Evolutionary conservation across 495 filamentous ascomycete species (phyloP), one percentile per base, ranked within the genome.

Genomic region (Mycothermus thermophilus): DNA sequence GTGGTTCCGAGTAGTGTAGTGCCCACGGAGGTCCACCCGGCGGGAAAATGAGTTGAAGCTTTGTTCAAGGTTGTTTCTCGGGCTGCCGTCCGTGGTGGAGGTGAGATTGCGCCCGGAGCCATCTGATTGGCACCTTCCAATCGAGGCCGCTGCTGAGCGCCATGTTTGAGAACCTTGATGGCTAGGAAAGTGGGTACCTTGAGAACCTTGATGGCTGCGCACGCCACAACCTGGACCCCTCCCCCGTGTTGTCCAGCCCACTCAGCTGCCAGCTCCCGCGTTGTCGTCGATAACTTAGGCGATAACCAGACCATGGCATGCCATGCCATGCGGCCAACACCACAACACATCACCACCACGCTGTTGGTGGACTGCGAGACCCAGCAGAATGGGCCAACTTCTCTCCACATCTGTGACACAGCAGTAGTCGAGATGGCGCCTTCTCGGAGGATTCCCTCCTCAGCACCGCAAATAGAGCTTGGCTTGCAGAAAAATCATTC

Each of bases 191-290:
- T 25, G 11, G 22, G 22, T 6, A 11, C 11, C 4, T 19, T 4
- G 34, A 32, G 43, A 42, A 46, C 43, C 43, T 42, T 42, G 43
- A 46, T 32, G 38, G 38, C 30, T 30, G 9, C 16, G 15, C 27
- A 11, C 6, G 31, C 38, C 31, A 34, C 34, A 26, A 13, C 37
- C 14, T 5, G 10, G 12, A 22, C 19, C 30, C 14, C 30, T 25
- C 11, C 29, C 12, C 22, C 6, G 6, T 25, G 22, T 30, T 3
- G 2, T n/a, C 15, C 9, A 19, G 8, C 31, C 18, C 21, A 13
- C 34, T 15, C 31, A 9, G 1, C 25, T 14, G 4, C 8, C 14
- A 4, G n/a, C 31, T 14, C 19, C 1, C 2, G 29, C 21, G 21
- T 15, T 27, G 20, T 13, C 25, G 13, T 27, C 25, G 9, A 9